Evolutionary conservation across 768 basidiomycete species (phyloP).

Genomic region (Lactarius hengduanensis): DNA sequence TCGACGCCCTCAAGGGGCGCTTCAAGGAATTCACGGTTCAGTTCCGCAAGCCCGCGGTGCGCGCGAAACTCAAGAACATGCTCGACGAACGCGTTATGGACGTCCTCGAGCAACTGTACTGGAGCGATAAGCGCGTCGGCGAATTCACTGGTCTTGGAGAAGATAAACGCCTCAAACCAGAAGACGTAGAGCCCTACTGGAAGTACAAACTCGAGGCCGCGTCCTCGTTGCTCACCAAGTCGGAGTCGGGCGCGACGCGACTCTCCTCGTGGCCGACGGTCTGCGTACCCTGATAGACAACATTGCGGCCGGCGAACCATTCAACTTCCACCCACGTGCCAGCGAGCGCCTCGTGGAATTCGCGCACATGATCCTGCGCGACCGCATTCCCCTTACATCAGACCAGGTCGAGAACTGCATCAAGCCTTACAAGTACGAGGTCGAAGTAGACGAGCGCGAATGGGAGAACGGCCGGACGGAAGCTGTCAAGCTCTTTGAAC

Average conservation of each 20-base stretch:
- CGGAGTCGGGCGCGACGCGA: constrained; percentile 91
- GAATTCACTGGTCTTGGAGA: constrained; percentile 72
- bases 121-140: constrained; percentile 83
- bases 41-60: constrained; percentile 87
- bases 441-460: constrained; percentile 90
- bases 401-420: constrained; percentile 99
- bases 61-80: constrained; percentile 86
- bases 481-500: constrained; percentile 77
- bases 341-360: constrained; percentile 90
- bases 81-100: constrained; percentile 97
- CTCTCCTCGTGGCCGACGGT: constrained; percentile 91
- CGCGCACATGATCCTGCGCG: constrained; percentile 88
- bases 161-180: constrained; percentile 66
- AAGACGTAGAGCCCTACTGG: constrained; percentile 90
- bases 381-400: constrained; percentile 90
- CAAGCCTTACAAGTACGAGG: constrained; percentile 98
- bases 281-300: constrained; percentile 86
- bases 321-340: constrained; percentile 85
- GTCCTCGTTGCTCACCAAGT: constrained; percentile 89
- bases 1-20: constrained; percentile 85
- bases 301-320: constrained; percentile 86
- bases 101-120: constrained; percentile 94
- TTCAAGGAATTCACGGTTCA: constrained; percentile 84
- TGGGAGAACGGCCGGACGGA: constrained; percentile 84
- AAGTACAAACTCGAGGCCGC: constrained; percentile 95